Evolutionary conservation across 1,284 basidiomycete species (phyloP).

Genomic region (Serendipita sp.): DNA sequence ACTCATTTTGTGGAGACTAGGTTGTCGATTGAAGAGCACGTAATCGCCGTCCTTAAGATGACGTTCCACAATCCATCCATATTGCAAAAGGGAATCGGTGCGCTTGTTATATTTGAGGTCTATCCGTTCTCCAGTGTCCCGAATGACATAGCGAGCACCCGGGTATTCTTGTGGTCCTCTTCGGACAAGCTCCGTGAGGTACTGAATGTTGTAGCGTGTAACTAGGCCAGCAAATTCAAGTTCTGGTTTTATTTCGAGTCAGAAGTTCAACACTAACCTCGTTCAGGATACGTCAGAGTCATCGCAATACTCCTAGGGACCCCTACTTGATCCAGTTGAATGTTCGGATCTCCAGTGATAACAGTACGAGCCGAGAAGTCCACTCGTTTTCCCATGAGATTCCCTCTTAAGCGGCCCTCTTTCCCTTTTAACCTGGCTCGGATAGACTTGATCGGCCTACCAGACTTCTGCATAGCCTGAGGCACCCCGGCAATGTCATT

Average conservation of each 20-base stretch:
- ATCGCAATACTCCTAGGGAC: conserved; percentile 96
- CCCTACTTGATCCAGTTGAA: conserved; percentile 94
- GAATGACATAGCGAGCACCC: conserved; percentile 92
- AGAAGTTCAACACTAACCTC: conserved; percentile 40
- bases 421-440: conserved; percentile 97
- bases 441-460: conserved; percentile 95
- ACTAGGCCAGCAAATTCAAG: conserved; percentile 35
- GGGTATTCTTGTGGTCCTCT: conserved; percentile 94
- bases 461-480: conserved; percentile 94
- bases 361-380: conserved; percentile 99
- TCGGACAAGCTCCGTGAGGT: conserved; percentile 90
- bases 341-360: conserved; percentile 96
- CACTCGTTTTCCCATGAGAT: conserved; percentile 99
- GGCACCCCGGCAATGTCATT: conserved; percentile 98
- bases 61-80: conserved; percentile 97
- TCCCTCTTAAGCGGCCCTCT: conserved; percentile 94
- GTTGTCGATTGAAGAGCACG: conserved; percentile 96
- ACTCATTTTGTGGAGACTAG: conserved; percentile 98
- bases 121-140: conserved; percentile 96
- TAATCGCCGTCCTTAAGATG: conserved; percentile 96
- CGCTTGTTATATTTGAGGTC: conserved; percentile 95
- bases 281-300: conserved; percentile 95
- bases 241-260: neutral
- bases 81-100: conserved; percentile 94
- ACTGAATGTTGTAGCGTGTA: conserved; percentile 93